These are phyloP conservation scores for Fusarium pseudocircinatum DNA, from an alignment of 2,329 filamentous ascomycete species.

Conservation along the genomic window DNA sequence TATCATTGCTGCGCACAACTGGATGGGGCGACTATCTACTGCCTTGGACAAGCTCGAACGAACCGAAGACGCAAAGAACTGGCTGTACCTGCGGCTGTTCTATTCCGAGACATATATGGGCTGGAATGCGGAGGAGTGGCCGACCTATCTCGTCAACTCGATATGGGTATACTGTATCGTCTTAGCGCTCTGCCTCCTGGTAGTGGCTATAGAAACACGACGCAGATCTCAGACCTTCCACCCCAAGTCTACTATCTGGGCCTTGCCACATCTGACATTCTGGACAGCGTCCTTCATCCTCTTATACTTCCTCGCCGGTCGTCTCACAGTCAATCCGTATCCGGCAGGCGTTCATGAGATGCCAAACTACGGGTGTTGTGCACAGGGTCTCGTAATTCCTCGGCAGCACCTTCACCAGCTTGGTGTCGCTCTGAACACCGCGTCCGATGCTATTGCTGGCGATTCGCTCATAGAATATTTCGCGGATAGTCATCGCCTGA, in stretches of 20 bases:
- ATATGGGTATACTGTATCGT: neutral
- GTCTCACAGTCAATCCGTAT: slow-evolving; percentile 39
- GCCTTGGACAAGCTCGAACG: slow-evolving; percentile 24
- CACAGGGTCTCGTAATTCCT: slow-evolving; percentile 48
- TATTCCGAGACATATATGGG: slow-evolving; percentile 49
- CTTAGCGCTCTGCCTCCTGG: slow-evolving; percentile 26
- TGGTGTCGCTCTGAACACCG: slow-evolving; percentile 21
- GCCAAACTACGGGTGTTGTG: slow-evolving; percentile 49
- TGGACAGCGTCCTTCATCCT: slow-evolving; percentile 40
- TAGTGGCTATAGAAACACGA: slow-evolving; percentile 12
- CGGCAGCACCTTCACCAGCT: slow-evolving; percentile 38
- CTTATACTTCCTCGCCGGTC: slow-evolving; percentile 45
- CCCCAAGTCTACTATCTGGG: neutral
- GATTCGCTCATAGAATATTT: slow-evolving; percentile 47
- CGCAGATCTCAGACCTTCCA: neutral
- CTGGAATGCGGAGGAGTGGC: slow-evolving; percentile 50
- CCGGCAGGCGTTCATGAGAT: slow-evolving; percentile 45
- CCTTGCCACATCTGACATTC: slow-evolving; percentile 29
- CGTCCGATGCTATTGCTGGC: slow-evolving; percentile 38
- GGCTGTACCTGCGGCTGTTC: slow-evolving; percentile 49
- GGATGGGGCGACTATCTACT: slow-evolving; percentile 39
- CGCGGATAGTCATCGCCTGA: slow-evolving; percentile 37
- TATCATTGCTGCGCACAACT: slow-evolving; percentile 45
- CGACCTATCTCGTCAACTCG: slow-evolving; percentile 33
- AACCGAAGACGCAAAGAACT: slow-evolving; percentile 34